phyloP scores from a whole-genome alignment of 805 yeast species.

The Danielia reshetovae region DNA sequence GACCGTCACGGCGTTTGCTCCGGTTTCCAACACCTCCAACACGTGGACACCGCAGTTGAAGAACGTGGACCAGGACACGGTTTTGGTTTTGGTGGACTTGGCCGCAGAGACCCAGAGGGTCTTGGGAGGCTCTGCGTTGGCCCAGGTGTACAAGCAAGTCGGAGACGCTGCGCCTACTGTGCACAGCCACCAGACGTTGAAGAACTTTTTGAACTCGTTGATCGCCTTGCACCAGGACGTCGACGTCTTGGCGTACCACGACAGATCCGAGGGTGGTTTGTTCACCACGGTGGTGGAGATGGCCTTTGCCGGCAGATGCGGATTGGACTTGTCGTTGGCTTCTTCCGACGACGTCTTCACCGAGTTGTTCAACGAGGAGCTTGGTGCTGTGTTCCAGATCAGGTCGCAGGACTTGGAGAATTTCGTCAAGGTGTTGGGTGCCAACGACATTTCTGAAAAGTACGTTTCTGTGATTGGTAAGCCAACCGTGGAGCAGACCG shows the following conservation, averaged over 20 bases:
- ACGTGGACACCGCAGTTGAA: conserved; percentile 94
- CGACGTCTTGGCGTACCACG: conserved; percentile 85
- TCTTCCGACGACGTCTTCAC: conserved; percentile 45
- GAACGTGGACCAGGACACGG: conserved; percentile 47
- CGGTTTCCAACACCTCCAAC: conserved; percentile 75
- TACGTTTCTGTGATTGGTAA: conserved; percentile 63
- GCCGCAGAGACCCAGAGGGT: conserved; percentile 51
- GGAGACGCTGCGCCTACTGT: conserved; percentile 85
- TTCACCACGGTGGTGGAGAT: conserved; percentile 82
- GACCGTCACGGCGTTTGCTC: conserved; percentile 86
- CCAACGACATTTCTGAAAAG: conserved; percentile 52
- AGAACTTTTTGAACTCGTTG: conserved; percentile 65
- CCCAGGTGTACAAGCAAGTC: conserved; percentile 87
- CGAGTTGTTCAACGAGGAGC: conserved; percentile 82
- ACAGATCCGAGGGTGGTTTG: conserved; percentile 95
- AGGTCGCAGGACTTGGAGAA: conserved; percentile 45
- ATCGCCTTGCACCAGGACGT: conserved; percentile 64
- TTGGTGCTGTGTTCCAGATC: conserved; percentile 95
- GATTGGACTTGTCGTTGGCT: conserved; percentile 55
- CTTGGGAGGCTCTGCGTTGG: conserved; percentile 91
- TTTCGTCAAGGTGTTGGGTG: conserved; percentile 53
- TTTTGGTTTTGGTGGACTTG: conserved; percentile 77
- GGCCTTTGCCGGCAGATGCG: conserved; percentile 95
- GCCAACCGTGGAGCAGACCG: conserved; percentile 52
- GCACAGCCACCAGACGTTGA: conserved; percentile 59